Base-by-base conservation (phyloP, 306 rosid species). In the Acacia crassicarpa region DNA sequence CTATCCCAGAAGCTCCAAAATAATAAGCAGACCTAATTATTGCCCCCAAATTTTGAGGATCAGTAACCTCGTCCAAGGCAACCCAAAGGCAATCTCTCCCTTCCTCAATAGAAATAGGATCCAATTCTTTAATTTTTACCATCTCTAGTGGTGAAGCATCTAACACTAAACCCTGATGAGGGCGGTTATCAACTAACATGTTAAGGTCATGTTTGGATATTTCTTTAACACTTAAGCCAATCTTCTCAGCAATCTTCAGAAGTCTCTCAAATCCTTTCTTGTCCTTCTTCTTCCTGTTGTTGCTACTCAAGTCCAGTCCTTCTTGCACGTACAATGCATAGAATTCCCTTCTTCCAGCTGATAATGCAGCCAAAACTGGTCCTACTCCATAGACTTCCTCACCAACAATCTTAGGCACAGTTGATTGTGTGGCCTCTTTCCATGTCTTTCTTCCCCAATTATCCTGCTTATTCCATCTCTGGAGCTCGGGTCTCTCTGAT, bases 31-130 rank as follows among this genome's bases (percentile, higher is more conserved):
- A 95, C 88, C 98, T 91, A 75, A 95, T 88, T 51, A 95, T 93
- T 73, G 97, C 97, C 72, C 97, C 98, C 83, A 95, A 84, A 86
- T 95, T 95, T 74, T 95, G 97, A 73, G 98, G 97, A 89, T 95
- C 98, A 2, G 97, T 90, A 51, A 95, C 99, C 85, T 95, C 99
- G 51, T 95, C 99, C 88, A 95, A 81, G 53, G 98, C 99, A 58
- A 95, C 85, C 99, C 98, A 93, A 59, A 95, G 96, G 75, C 91
- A 89, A 77, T 86, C 90, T 72, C 86, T 84, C 38, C 87, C 94
- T 87, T 92, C 94, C 66, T 86, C 89, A 3, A 79, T 44, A n/a
- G 92, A 89, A 82, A 91, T 78, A 15, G 91, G 93, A 59, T 95
- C 98, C 76, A 95, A 79, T 80, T 92, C 94, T 77, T 68, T 91